These are phyloP conservation scores for Sugiyamaella grinbergsii DNA, from an alignment of 1,139 yeast genomes.

Conservation along the genomic window DNA sequence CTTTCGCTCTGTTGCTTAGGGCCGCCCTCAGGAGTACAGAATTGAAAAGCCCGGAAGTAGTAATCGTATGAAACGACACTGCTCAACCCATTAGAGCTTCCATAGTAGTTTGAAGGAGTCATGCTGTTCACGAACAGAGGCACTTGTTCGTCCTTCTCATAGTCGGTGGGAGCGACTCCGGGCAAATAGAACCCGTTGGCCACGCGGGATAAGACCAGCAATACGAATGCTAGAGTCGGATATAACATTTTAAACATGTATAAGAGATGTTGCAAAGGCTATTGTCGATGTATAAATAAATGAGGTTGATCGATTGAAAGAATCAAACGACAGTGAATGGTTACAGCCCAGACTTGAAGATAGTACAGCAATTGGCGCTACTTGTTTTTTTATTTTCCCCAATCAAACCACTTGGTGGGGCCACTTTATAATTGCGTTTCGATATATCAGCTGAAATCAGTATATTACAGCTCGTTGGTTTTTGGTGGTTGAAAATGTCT, in stretches of 20 bases:
- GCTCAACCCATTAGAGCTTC: constrained; percentile 38
- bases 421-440: no score
- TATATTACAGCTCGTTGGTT: no score
- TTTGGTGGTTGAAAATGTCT: no score
- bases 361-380: no score
- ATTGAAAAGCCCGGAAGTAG: constrained; percentile 79
- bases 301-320: neutral
- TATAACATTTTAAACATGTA: neutral
- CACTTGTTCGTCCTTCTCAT: constrained; percentile 66
- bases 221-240: neutral
- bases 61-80: constrained; percentile 55
- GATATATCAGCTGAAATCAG: no score
- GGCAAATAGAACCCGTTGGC: constrained; percentile 76
- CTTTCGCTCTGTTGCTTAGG: constrained; percentile 82
- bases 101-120: constrained; percentile 67
- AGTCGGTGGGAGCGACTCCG: constrained; percentile 93
- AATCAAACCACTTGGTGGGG: no score
- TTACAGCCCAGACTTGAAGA: no score
- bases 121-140: constrained; percentile 86
- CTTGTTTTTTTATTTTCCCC: no score
- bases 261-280: no score
- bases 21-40: constrained; percentile 70
- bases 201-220: neutral
- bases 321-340: neutral
- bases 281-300: no score